Conservation (phyloP, 202 grass and related monocot genomes). For the Carex arenaria region DNA sequence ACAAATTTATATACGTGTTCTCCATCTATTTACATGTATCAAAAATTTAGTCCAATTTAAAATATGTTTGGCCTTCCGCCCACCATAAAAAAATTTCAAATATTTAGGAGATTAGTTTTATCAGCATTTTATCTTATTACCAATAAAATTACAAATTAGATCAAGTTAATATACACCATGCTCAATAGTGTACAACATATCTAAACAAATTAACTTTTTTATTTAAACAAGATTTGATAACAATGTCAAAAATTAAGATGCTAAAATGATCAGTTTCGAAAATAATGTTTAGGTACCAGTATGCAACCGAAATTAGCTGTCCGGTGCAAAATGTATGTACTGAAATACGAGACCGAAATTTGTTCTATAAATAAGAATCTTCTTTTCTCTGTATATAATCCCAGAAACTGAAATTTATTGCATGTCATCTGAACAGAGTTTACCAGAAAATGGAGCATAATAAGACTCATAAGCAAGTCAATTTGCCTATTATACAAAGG, state of each 20-base stretch:
- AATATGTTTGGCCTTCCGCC: background rate
- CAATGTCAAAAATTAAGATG: too few species aligned
- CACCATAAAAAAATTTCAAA: background rate
- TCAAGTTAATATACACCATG: background rate
- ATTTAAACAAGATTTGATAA: too few species aligned
- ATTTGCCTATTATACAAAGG: slow-evolving; percentile 16
- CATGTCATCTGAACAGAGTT: background rate
- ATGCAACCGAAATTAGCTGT: background rate
- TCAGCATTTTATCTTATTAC: background rate
- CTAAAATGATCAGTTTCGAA: too few species aligned
- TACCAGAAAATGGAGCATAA: slow-evolving; percentile 20
- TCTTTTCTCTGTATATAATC: background rate
- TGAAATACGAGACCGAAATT: background rate
- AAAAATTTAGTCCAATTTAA: background rate
- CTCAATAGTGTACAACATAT: too few species aligned
- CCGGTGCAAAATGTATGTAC: background rate
- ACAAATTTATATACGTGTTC: background rate
- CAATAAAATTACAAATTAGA: background rate
- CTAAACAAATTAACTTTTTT: too few species aligned
- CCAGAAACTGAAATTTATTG: background rate
- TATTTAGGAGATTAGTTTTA: background rate
- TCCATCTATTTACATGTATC: background rate
- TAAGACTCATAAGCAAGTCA: slow-evolving; percentile 1
- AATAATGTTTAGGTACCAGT: background rate
- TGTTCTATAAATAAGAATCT: background rate